Base-by-base conservation (phyloP, 1,284 basidiomycete species). In the Farysia itapuensis region DNA sequence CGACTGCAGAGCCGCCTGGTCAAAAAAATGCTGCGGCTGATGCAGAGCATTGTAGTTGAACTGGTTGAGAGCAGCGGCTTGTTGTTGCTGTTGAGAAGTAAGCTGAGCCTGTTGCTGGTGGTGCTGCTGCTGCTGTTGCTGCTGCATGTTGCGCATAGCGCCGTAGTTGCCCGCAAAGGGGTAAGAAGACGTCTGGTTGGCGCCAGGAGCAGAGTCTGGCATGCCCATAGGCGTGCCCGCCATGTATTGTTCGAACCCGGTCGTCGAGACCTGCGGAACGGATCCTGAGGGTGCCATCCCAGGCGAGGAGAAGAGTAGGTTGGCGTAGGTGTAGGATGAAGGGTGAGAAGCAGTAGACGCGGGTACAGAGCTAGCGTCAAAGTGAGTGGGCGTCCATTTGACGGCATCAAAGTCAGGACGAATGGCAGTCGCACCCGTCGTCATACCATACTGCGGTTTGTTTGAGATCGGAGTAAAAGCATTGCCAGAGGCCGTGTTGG, bases 1-100 rank as follows among this genome's bases (percentile, higher is more conserved):
- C 18, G 58, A 42, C 58, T 61, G 58, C 51, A 61, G 58, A 40
- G 51, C 45, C 47, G 58, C 58, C 25, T 21, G 42, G 33, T 61
- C 58, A 61, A 61, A 61, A 61, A 61, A 61, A 61, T 36, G 38
- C n/a, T 38, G 36, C 43, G 47, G 46, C 20, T 35, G 43, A 26
- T 61, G 49, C 28, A 44, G 52, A 14, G 33, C 43, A 5, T 15
- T 40, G n/a, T 36, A 38, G 22, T 36, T 39, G 28, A 20, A 21
- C 20, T 35, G 34, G 21, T 22, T 22, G 11, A 23, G 6, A 19
- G 42, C 41, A 26, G 21, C 30, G 35, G 48, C 44, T 22, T 58
- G 47, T 14, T 45, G 54, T 18, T 40, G 53, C 7, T 50, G 47
- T 15, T 39, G 44, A 18, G 42, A 43, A 5, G 19, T 34, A 5